phyloP scores from a whole-genome alignment of 257 asterid species.

The Gynochthodes officinalis region DNA sequence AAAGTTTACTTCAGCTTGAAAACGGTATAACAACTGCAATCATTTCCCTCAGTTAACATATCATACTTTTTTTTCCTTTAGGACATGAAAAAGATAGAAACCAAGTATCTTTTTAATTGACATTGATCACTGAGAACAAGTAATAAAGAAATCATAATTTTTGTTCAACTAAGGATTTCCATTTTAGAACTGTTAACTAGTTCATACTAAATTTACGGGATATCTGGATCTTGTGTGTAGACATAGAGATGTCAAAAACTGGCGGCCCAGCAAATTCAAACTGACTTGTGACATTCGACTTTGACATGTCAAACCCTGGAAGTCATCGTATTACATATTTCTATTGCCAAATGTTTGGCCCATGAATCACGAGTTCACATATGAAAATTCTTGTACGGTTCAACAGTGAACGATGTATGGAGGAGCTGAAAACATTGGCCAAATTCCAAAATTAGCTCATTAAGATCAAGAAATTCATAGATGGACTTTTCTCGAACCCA shows the following conservation, averaged over 20 bases:
- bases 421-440: not conserved
- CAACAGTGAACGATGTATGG: not conserved
- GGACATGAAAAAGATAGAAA: not conserved
- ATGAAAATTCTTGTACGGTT: not conserved
- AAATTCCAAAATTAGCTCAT: not conserved
- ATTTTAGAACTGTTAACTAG: not conserved
- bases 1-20: not conserved
- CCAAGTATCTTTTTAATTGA: not conserved
- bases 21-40: not conserved
- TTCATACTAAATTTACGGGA: not conserved
- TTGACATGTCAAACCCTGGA: not conserved
- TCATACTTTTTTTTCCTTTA: not conserved
- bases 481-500: not conserved
- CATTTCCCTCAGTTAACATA: not conserved
- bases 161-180: not conserved
- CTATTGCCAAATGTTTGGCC: not conserved
- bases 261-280: not conserved
- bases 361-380: not conserved
- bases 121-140: not conserved
- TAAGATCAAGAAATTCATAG: not conserved
- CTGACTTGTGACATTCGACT: not conserved
- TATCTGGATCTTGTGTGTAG: not conserved
- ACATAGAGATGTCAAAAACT: not conserved
- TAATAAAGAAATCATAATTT: not conserved
- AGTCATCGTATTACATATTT: not conserved